A percentile compares a stretch with the other conserved stretches of the same genome.
Evolutionary conservation across 2,329 filamentous ascomycete species (phyloP).

Genomic region (Orbilia oligospora): DNA sequence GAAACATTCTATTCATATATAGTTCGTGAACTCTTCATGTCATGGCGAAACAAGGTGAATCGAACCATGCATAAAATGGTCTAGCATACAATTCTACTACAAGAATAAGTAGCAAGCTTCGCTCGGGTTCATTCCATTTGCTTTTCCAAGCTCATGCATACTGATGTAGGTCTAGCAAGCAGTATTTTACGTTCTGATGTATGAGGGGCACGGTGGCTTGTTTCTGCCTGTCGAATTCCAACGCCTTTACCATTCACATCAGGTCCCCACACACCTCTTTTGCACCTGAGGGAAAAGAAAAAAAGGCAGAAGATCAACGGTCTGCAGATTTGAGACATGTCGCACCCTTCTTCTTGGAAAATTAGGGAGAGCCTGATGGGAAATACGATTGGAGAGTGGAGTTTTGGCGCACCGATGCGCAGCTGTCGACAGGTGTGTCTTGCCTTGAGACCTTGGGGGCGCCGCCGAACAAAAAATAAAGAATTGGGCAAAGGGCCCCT

Average conservation of each 20-base stretch:
- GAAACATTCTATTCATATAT: conserved; percentile 40
- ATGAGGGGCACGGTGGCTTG: conserved; percentile 26
- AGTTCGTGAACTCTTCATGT: conserved; percentile 27
- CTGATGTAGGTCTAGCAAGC: not conserved
- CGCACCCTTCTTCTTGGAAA: conserved; percentile 41
- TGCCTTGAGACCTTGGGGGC: conserved; percentile 39
- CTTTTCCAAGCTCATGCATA: conserved; percentile 23
- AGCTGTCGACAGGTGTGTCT: conserved; percentile 41
- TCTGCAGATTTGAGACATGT: conserved; percentile 51
- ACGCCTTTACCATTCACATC: conserved; percentile 17
- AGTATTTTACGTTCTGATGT: conserved; percentile 9
- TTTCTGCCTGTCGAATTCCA: conserved; percentile 28
- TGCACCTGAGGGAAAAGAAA: not conserved
- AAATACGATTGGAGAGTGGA: conserved; percentile 19
- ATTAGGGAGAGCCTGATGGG: conserved; percentile 16
- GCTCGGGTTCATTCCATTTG: not conserved
- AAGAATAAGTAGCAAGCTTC: not conserved
- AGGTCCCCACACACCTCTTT: conserved; percentile 36
- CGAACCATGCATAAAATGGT: conserved; percentile 6
- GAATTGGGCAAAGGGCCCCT: conserved; percentile 1
- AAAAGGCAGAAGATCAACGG: conserved; percentile 36
- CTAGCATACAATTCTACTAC: not conserved
- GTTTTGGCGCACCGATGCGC: conserved; percentile 17
- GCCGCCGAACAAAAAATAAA: conserved; percentile 5
- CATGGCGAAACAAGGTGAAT: conserved; percentile 15